Percentiles rank a stretch among this genome's conserved stretches.
Conservation (phyloP, 1,284 basidiomycete genomes). For the Ceratobasidium sp. region DNA sequence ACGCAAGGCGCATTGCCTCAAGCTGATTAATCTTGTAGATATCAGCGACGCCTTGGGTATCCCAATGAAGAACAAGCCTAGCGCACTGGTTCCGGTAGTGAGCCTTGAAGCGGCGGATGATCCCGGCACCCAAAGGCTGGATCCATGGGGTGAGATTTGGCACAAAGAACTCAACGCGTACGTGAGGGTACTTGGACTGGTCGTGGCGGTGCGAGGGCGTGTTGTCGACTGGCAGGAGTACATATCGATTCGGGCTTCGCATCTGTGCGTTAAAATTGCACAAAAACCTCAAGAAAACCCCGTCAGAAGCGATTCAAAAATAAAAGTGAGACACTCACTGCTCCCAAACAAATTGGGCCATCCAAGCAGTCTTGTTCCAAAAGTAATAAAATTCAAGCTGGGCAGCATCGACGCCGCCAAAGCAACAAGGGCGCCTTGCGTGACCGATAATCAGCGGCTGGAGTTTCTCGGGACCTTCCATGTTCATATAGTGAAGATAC, state of each 20-base stretch:
- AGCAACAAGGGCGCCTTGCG: slow-evolving; percentile 52
- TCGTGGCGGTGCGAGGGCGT: slow-evolving; percentile 21
- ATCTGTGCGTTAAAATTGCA: not conserved
- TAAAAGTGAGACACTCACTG: slow-evolving; percentile 7
- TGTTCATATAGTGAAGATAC: slow-evolving; percentile 56
- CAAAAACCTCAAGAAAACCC: slow-evolving; percentile 2
- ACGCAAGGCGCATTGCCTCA: slow-evolving; percentile 38
- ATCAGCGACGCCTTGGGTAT: slow-evolving; percentile 21
- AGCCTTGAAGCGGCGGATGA: slow-evolving; percentile 47
- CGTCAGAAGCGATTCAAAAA: not conserved
- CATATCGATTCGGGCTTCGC: slow-evolving; percentile 15
- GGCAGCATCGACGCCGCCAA: slow-evolving; percentile 49
- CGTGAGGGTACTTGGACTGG: slow-evolving; percentile 8
- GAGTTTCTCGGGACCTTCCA: slow-evolving; percentile 55
- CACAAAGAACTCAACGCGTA: slow-evolving; percentile 22
- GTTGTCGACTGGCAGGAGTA: slow-evolving; percentile 40
- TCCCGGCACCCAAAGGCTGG: slow-evolving; percentile 43
- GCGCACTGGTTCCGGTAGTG: slow-evolving; percentile 20
- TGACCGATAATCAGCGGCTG: slow-evolving; percentile 56
- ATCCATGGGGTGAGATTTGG: slow-evolving; percentile 40
- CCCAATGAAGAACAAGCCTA: slow-evolving; percentile 37
- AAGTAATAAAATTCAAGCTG: slow-evolving; percentile 55
- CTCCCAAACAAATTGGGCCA: slow-evolving; percentile 53
- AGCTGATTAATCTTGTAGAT: slow-evolving; percentile 43
- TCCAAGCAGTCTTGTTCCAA: slow-evolving; percentile 58